phyloP scores from a whole-genome alignment of 495 filamentous ascomycete genomes.

The Ramalina peruviana region DNA sequence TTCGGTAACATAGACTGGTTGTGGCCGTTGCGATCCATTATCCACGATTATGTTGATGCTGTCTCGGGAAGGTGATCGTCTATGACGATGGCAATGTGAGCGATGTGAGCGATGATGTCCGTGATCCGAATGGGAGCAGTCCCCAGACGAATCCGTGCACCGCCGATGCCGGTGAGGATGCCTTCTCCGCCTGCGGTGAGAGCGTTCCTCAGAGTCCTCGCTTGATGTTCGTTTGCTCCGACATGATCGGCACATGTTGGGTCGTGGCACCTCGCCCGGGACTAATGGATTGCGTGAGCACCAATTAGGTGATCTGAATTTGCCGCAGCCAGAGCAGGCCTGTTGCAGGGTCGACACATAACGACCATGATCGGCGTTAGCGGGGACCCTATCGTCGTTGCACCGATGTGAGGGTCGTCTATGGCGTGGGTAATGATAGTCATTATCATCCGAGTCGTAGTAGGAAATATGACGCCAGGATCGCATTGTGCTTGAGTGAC shows the following conservation, averaged over 20 bases:
- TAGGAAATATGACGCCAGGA: neutral
- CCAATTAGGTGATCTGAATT: conserved; percentile 14
- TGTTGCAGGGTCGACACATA: neutral
- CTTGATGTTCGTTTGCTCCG: conserved; percentile 14
- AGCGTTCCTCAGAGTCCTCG: conserved; percentile 5
- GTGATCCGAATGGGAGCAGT: neutral
- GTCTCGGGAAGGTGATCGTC: conserved; percentile 4
- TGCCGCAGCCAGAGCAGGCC: conserved; percentile 14
- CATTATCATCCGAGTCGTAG: neutral
- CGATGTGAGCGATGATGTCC: neutral
- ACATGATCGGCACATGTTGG: conserved; percentile 12
- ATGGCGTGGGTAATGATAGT: neutral
- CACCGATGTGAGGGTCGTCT: neutral
- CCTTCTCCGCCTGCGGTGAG: neutral
- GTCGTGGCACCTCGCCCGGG: conserved; percentile 5
- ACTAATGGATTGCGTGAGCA: conserved; percentile 10
- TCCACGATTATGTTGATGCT: conserved; percentile 9
- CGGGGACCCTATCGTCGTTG: neutral
- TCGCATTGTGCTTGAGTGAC: neutral
- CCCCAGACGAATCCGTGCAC: conserved; percentile 7
- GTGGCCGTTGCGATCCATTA: conserved; percentile 2
- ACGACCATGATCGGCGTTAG: neutral
- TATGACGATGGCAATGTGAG: neutral
- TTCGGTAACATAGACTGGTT: neutral
- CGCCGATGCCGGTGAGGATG: neutral